Conservation (phyloP, 208 protist genomes). For the Porcisia deanei region DNA sequence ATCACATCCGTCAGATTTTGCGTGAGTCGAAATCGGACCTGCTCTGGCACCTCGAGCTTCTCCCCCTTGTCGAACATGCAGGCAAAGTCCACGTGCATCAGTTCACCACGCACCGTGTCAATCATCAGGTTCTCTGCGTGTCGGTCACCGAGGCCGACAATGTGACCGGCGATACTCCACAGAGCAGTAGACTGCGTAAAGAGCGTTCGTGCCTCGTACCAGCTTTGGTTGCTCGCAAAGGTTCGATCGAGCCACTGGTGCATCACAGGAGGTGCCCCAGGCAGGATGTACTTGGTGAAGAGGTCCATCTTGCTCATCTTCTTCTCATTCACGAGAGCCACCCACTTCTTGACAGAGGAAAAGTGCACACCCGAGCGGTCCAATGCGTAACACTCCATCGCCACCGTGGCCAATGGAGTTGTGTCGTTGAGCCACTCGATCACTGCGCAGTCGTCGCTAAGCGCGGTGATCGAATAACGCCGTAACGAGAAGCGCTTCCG, state of each 20-base stretch:
- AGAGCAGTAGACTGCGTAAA: conserved; percentile 92
- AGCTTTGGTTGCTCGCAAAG: conserved; percentile 88
- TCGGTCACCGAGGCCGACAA: conserved; percentile 94
- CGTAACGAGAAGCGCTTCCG: conserved; percentile 82
- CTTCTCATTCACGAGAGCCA: conserved; percentile 63
- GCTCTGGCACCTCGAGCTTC: conserved; percentile 92
- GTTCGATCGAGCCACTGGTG: conserved; percentile 92
- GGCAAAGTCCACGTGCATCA: conserved; percentile 96
- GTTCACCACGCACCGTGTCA: conserved; percentile 79
- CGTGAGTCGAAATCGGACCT: conserved; percentile 97
- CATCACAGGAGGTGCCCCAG: conserved; percentile 83
- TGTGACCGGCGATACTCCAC: conserved; percentile 96
- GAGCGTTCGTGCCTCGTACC: conserved; percentile 86
- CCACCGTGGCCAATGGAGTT: conserved; percentile 71
- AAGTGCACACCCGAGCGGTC: conserved; percentile 66
- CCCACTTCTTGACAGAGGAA: conserved; percentile 68
- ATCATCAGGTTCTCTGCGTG: conserved; percentile 97
- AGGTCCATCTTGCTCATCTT: conserved; percentile 66
- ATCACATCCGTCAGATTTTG: conserved; percentile 96
- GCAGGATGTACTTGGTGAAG: conserved; percentile 80
- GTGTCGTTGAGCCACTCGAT: conserved; percentile 97
- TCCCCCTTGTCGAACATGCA: conserved; percentile 97
- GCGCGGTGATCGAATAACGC: conserved; percentile 87
- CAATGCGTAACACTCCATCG: conserved; percentile 78
- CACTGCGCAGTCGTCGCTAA: conserved; percentile 92